phyloP scores from a whole-genome alignment of 2,329 filamentous ascomycete genomes.

The Ceratocystiopsis sp. region DNA sequence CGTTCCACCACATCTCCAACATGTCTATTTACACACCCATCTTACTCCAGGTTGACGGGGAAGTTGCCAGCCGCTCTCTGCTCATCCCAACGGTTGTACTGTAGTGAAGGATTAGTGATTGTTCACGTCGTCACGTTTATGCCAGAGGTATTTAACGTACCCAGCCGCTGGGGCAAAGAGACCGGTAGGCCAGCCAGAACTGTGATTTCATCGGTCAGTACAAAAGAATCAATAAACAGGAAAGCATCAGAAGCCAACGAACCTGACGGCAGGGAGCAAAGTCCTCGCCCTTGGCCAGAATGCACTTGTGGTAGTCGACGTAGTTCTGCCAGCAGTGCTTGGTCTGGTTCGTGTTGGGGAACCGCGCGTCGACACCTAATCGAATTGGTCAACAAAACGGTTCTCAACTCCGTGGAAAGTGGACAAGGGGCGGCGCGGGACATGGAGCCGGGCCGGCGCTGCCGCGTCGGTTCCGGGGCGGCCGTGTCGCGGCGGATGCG shows the following conservation, averaged over 20 bases:
- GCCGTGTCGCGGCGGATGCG: too few relatives aligned
- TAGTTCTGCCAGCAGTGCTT: constrained; percentile 99
- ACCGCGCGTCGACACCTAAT: constrained; percentile 92
- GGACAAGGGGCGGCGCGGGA: not conserved
- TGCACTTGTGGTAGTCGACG: constrained; percentile 99
- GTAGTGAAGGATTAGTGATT: not conserved
- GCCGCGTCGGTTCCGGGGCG: too few relatives aligned
- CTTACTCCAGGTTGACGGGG: constrained; percentile 46
- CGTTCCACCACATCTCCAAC: too few relatives aligned
- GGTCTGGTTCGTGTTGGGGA: constrained; percentile 95
- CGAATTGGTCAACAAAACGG: not conserved
- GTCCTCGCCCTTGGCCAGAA: constrained; percentile 94
- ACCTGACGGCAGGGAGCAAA: constrained; percentile 96
- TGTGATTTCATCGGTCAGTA: constrained; percentile 19
- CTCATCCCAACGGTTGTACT: constrained; percentile 85
- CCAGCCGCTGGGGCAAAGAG: constrained; percentile 88
- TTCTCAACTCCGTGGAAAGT: too few relatives aligned
- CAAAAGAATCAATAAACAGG: constrained; percentile 6
- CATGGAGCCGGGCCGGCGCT: too few relatives aligned
- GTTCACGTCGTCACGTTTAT: too few relatives aligned
- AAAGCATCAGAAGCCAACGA: constrained; percentile 19
- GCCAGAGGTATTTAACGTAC: constrained; percentile 5
- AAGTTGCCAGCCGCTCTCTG: constrained; percentile 67
- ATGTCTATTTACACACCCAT: too few relatives aligned
- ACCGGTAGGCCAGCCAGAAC: constrained; percentile 96